Evolutionary conservation across 1,139 yeast species (phyloP), one percentile per base, ranked within the genome.

Genomic region (Kluyveromyces sp.): DNA sequence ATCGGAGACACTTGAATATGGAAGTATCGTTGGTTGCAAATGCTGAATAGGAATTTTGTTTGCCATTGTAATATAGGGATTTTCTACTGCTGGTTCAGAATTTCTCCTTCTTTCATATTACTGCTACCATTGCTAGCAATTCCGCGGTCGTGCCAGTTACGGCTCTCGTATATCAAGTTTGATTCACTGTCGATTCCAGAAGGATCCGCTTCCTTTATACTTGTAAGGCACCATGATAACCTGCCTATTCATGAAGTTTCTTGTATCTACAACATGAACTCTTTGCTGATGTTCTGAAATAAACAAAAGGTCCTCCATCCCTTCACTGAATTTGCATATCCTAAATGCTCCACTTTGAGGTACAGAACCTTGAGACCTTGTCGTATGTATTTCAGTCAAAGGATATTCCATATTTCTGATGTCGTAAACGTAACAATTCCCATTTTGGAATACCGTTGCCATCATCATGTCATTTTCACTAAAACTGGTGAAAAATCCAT

Each of bases 201-300:
- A n/a, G 28, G n/a, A 28, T 36, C 46, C 26, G 33, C n/a, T 21
- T 6, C 37, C 47, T 37, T 48, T 53, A 25, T 55, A 38, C 44
- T 63, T 61, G 41, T 65, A 65, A 1, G 83, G 83, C 6, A 78
- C 60, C 50, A 83, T 73, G 25, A 88, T 72, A 34, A 89, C 88
- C 60, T 86, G 95, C 59, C 86, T 95, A 55, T 82, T 79, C 52
- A 73, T 70, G 56, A 80, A 75, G 57, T 82, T 78, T 49, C 96
- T 74, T 40, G 88, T 73, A 63, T 89, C 96, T 28, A 89, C 71
- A 45, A 88, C 70, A 66, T 89, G 97, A 2, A 89, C 86, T 47
- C 96, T 70, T 0, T 95, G 95, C 49, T 81, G 85, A 58, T 89
- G 96, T 62, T 89, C 97, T 46, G 86, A 77, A 2, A 89, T 71